Evolutionary conservation across 306 rosid species (phyloP).

Genomic region (Cicer yamashitae): DNA sequence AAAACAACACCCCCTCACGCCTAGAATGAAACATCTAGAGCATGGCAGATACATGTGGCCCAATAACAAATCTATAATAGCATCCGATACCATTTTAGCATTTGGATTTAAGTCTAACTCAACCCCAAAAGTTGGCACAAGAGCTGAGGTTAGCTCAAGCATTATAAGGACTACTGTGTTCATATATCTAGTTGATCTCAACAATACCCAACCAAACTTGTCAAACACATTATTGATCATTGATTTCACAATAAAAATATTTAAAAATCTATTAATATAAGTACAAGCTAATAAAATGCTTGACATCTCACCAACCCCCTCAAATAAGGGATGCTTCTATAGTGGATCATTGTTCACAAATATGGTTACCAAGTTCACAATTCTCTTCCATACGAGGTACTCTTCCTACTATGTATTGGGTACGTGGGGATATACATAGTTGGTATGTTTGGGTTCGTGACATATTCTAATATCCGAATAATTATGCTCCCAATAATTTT

Average conservation of each 20-base stretch:
- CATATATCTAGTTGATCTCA: not conserved
- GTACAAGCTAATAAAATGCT: not conserved
- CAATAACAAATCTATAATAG: not conserved
- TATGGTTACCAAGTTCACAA: not conserved
- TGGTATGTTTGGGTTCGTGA: not conserved
- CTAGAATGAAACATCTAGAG: not conserved
- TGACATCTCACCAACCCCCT: constrained; percentile 19
- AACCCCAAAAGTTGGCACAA: not conserved
- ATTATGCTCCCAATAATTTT: not conserved
- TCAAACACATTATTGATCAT: not conserved
- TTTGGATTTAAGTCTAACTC: not conserved
- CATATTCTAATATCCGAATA: not conserved
- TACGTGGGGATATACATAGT: not conserved
- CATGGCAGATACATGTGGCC: not conserved
- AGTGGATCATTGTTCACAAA: not conserved
- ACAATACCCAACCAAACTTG: not conserved
- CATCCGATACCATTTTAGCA: not conserved
- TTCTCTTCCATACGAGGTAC: not conserved
- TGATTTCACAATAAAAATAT: constrained; percentile 4
- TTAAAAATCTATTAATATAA: constrained; percentile 5
- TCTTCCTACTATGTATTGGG: not conserved
- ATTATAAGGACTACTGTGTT: not conserved
- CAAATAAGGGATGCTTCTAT: not conserved
- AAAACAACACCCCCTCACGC: not conserved
- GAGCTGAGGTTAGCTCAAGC: not conserved